Evolutionary conservation across 257 asterid species (phyloP), one percentile per base, ranked within the genome.

Genomic region (Ocimum tenuiflorum): DNA sequence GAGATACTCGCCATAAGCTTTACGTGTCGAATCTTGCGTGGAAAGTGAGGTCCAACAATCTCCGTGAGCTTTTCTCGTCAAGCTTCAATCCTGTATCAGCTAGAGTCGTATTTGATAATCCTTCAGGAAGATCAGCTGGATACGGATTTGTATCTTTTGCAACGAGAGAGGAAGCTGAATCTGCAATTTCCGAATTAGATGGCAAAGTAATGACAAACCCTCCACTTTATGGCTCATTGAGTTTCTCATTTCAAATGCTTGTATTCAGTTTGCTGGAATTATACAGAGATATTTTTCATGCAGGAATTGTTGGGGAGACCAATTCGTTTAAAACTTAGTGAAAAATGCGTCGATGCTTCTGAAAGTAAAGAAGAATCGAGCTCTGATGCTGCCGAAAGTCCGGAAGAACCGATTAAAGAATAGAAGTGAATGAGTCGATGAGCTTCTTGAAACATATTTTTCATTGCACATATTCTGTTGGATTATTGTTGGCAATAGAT

Each of bases 281-380:
- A n/a, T n/a, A n/a, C n/a, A n/a, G n/a, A n/a, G n/a, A 60, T 43
- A 63, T 56, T 61, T 11, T 68, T 66, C 24, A 35, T 47, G 79
- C 73, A 91, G 97, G 97, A 91, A 65, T 65, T 91, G 80, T 54
- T 88, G 85, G 91, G 96, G 43, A 79, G 97, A 60, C 88, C 88
- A 33, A 55, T 91, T 41, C 75, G 74, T 29, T 64, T 91, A 82
- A 88, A 82, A 62, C 67, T 86, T 61, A 88, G 95, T n/a, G 91
- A 80, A 60, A 82, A 46, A 78, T 71, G 67, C 56, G 47, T 61
- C 2, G 82, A 65, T 39, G 70, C 70, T 64, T 73, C 87, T 19
- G 77, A 67, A 64, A 68, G 78, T 17, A 61, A 59, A 48, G 71
- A 66, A 13, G 81, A 83, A 45, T 27, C 58, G 0, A 63, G 33